Conservation (phyloP, 345 rosid species). For the Populus pruinosa region DNA sequence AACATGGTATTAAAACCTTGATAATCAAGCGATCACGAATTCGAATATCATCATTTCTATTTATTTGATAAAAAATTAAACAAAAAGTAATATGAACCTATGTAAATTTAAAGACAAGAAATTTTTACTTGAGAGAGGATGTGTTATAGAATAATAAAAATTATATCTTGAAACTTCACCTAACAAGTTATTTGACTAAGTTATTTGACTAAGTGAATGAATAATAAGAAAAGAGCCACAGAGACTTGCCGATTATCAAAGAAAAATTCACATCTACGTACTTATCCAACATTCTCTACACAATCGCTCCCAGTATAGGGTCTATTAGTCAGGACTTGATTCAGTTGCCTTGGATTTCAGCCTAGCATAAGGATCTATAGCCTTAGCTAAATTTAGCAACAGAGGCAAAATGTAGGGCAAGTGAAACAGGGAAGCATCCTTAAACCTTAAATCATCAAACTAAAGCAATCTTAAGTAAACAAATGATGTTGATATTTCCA, state of each 20-base stretch:
- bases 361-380: slow-evolving; percentile 93
- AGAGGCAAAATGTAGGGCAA: slow-evolving; percentile 3
- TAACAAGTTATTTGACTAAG: too few species aligned
- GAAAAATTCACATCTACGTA: background rate
- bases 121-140: too few species aligned
- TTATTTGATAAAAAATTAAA: too few species aligned
- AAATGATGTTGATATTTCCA: too few species aligned
- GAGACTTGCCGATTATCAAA: background rate
- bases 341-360: slow-evolving; percentile 78
- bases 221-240: slow-evolving; percentile 1
- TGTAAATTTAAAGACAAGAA: too few species aligned
- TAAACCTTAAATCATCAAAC: background rate
- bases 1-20: too few species aligned
- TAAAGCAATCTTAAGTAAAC: too few species aligned
- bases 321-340: slow-evolving; percentile 67
- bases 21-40: too few species aligned
- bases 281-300: slow-evolving; percentile 98
- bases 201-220: slow-evolving; percentile 11
- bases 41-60: too few species aligned
- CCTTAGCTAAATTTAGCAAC: slow-evolving; percentile 66
- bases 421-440: background rate
- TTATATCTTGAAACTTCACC: too few species aligned
- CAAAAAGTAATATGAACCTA: too few species aligned
- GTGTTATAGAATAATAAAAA: too few species aligned
- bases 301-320: slow-evolving; percentile 84